A percentile compares a stretch with the other conserved stretches of the same genome.
These are phyloP conservation scores for Carex myosuroides DNA, from an alignment of 176 grass and related monocot species.

Conservation along the genomic window DNA sequence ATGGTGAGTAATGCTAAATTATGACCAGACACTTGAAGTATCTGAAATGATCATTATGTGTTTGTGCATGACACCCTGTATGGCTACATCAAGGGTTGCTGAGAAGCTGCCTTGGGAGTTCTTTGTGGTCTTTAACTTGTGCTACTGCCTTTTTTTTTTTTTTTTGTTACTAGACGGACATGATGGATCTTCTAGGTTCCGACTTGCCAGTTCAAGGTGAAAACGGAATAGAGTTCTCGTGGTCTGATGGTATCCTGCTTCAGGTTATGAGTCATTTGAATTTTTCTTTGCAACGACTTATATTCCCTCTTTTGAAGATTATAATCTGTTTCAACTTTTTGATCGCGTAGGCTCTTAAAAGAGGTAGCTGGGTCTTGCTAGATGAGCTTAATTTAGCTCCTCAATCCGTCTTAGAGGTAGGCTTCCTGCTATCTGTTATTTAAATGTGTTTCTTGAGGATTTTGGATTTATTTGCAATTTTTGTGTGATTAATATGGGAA, in stretches of 20 bases:
- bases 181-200: constrained; percentile 98
- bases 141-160: background rate
- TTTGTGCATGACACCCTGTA: background rate
- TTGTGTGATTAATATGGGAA: background rate
- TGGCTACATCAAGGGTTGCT: background rate
- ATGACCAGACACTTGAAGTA: background rate
- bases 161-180: constrained; percentile 76
- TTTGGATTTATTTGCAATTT: background rate
- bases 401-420: constrained; percentile 78
- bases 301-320: background rate
- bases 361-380: constrained; percentile 92
- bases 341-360: constrained; percentile 65
- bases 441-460: background rate
- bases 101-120: background rate
- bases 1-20: background rate
- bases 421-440: background rate
- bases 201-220: constrained; percentile 72
- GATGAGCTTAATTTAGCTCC: constrained; percentile 98
- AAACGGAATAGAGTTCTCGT: constrained; percentile 79
- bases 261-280: constrained; percentile 26
- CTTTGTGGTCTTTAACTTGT: background rate
- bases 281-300: constrained; percentile 5
- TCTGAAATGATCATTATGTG: background rate
- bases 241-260: constrained; percentile 98
- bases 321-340: constrained; percentile 4